Evolutionary conservation across 129 eudicot species (phyloP).

Genomic region (Pittosporum tobira): DNA sequence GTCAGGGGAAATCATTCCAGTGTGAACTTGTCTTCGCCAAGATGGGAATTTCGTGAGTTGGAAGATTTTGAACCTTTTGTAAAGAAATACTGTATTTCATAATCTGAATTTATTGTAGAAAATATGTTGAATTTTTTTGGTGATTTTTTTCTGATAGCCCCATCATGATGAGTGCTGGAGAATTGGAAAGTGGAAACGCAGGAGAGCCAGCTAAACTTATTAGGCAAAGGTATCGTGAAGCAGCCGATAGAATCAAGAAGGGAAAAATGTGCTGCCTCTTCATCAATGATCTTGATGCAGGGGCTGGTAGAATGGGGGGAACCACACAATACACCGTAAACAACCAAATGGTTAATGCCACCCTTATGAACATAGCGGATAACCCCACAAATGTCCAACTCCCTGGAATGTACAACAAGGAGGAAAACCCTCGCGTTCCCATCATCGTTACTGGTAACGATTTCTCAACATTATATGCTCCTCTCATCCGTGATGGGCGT

Average conservation of each 20-base stretch:
- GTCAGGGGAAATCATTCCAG: conserved; percentile 98
- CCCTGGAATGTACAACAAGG: conserved; percentile 98
- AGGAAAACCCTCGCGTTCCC: conserved; percentile 84
- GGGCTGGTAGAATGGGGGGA: conserved; percentile 96
- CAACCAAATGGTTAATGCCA: conserved; percentile 99
- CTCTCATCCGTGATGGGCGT: conserved; percentile 98
- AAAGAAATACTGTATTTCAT: background rate
- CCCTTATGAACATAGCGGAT: conserved; percentile 98
- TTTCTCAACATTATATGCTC: conserved; percentile 89
- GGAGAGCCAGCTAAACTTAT: conserved; percentile 97
- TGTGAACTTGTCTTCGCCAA: conserved; percentile 95
- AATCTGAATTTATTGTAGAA: background rate
- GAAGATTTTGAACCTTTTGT: background rate
- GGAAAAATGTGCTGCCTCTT: conserved; percentile 87
- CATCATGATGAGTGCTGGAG: conserved; percentile 99
- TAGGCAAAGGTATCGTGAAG: conserved; percentile 94
- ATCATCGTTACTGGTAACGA: conserved; percentile 94
- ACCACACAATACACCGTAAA: conserved; percentile 97
- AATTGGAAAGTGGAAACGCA: conserved; percentile 89
- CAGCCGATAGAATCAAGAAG: conserved; percentile 78
- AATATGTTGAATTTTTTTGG: background rate
- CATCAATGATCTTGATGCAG: conserved; percentile 98
- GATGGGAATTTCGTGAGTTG: conserved; percentile 95
- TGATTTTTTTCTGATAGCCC: conserved; percentile 37
- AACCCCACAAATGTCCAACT: conserved; percentile 94